Base-by-base conservation (phyloP, 208 protist genomes). In the Trypanosoma lewisi region DNA sequence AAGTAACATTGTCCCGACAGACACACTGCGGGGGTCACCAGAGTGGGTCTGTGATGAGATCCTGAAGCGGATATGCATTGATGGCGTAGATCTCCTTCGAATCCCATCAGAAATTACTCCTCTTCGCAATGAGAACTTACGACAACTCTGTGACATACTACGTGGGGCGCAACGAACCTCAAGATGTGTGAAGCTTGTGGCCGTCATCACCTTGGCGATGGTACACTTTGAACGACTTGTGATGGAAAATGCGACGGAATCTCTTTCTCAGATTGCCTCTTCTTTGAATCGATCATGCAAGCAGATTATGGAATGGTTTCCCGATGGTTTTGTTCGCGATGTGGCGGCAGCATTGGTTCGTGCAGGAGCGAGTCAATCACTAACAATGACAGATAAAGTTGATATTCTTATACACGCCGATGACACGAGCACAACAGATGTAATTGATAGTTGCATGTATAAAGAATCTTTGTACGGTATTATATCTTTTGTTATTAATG, bases 21-120 rank as follows among this genome's bases (percentile, higher is more conserved):
- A 55, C 50, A 54, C 52, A 27, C 27, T 65, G 37, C n/a, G 30
- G 16, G 78, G 73, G 19, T 82, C 87, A 14, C 68, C 74, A 31
- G 61, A 67, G 37, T 94, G 87, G 85, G 45, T 94, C 45, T 71
- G 77, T 48, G 63, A 85, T 42, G 65, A 82, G 42, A 72, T 90
- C 37, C 79, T 91, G 62, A 78, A 80, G 45, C 48, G 55, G 28
- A 80, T 94, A 30, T 89, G 80, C 66, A 68, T 83, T n/a, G 73
- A 87, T 48, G 78, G 79, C 59, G 63, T 77, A 36, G 77, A 85
- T 62, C 67, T 89, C 31, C 69, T 88, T 67, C 80, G 87, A 50
- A 64, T 91, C 41, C 73, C 81, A 12, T 33, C 55, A 9, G 79
- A 87, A 51, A 89, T 75, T 53, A 74, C 68, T 33, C 72, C 75